These are phyloP conservation scores for Sarocladiaceae sp. DNA, from an alignment of 2,329 filamentous ascomycete genomes.

Conservation along the genomic window DNA sequence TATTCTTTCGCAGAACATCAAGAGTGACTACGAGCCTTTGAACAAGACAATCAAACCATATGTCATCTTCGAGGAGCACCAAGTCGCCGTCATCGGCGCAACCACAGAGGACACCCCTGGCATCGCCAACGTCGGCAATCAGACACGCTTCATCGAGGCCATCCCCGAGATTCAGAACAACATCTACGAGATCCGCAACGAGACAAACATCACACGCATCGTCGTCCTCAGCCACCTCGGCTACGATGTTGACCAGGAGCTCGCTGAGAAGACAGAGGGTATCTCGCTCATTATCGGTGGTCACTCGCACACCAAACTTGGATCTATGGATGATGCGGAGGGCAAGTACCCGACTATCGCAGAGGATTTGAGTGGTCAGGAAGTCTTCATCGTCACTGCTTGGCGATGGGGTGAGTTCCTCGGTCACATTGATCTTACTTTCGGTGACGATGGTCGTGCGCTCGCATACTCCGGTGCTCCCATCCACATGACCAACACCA, in stretches of 20 bases:
- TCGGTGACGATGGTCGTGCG: constrained; percentile 57
- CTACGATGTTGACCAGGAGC: constrained; percentile 58
- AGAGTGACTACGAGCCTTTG: constrained; percentile 53
- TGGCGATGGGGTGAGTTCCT: constrained; percentile 67
- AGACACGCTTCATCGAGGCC: constrained; percentile 55
- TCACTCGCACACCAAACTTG: constrained; percentile 57
- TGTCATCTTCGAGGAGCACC: constrained; percentile 57
- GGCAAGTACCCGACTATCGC: constrained; percentile 62
- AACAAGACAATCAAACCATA: constrained; percentile 63
- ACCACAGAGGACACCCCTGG: constrained; percentile 55
- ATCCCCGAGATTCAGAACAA: constrained; percentile 56
- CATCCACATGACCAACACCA: constrained; percentile 60
- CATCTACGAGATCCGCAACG: constrained; percentile 54
- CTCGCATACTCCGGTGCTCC: constrained; percentile 60
- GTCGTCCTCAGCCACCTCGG: constrained; percentile 65
- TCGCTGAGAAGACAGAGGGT: constrained; percentile 56
- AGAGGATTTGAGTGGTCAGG: constrained; percentile 56
- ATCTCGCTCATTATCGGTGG: constrained; percentile 66
- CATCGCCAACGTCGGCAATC: constrained; percentile 54
- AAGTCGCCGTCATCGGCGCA: constrained; percentile 60
- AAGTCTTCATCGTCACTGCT: constrained; percentile 65
- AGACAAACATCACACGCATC: constrained; percentile 59
- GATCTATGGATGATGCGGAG: constrained; percentile 51
- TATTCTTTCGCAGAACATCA: constrained; percentile 45
- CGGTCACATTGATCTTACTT: constrained; percentile 63